Evolutionary conservation across 1,284 basidiomycete genomes (phyloP).

Genomic region (Ceratobasidium sp.): DNA sequence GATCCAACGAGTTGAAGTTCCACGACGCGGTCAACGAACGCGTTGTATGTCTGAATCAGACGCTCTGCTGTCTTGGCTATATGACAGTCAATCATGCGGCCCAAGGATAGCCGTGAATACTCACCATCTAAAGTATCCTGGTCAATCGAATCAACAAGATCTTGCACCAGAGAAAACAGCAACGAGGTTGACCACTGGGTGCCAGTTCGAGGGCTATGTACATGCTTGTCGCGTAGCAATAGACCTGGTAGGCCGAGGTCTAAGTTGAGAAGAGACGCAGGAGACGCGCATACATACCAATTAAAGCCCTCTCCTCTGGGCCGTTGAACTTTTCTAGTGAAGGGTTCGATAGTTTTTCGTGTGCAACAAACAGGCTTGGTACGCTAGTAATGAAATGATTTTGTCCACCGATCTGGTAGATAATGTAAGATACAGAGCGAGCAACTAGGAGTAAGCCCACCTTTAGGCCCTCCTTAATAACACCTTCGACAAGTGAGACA

Average conservation of each 20-base stretch:
- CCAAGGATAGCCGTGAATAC: slow-evolving; percentile 41
- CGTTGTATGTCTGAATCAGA: slow-evolving; percentile 71
- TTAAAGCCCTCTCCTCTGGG: slow-evolving; percentile 64
- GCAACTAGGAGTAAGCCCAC: slow-evolving; percentile 49
- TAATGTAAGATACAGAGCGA: slow-evolving; percentile 3
- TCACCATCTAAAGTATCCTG: slow-evolving; percentile 64
- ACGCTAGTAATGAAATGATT: slow-evolving; percentile 81
- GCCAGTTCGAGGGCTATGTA: slow-evolving; percentile 72
- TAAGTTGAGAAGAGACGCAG: not conserved
- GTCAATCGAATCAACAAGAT: slow-evolving; percentile 64
- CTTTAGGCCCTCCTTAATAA: slow-evolving; percentile 84
- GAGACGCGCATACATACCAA: slow-evolving; percentile 61
- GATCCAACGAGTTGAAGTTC: slow-evolving; percentile 68
- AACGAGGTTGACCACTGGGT: slow-evolving; percentile 77
- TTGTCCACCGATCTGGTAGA: slow-evolving; percentile 70
- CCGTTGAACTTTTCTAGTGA: slow-evolving; percentile 57
- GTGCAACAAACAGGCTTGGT: slow-evolving; percentile 72
- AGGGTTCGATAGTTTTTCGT: slow-evolving; percentile 60
- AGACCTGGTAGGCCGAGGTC: slow-evolving; percentile 58
- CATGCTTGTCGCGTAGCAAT: slow-evolving; percentile 69
- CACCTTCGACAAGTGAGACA: slow-evolving; percentile 69
- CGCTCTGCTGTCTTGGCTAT: slow-evolving; percentile 60
- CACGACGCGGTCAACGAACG: slow-evolving; percentile 68
- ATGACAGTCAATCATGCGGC: slow-evolving; percentile 1
- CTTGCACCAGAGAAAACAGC: slow-evolving; percentile 78